phyloP scores from a whole-genome alignment of 495 filamentous ascomycete genomes.

The Hypoxylon subgilvum region DNA sequence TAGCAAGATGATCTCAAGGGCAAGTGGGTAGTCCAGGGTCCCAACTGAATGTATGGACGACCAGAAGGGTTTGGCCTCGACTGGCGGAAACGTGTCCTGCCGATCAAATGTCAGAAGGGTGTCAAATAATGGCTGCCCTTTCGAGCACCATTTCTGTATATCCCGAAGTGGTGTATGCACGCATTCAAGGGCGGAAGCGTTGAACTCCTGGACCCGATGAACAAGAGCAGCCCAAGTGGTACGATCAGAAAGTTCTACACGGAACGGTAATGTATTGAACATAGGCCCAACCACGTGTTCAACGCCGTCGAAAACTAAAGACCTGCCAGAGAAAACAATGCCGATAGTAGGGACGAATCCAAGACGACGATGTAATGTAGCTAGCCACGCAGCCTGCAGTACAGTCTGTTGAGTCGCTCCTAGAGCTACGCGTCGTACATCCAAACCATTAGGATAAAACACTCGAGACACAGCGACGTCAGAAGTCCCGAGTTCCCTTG shows the following conservation, averaged over 20 bases:
- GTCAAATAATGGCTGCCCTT: conserved; percentile 72
- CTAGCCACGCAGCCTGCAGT: conserved; percentile 72
- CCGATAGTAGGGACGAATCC: conserved; percentile 58
- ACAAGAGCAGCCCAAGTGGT: conserved; percentile 61
- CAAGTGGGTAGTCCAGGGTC: conserved; percentile 71
- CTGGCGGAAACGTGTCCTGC: conserved; percentile 38
- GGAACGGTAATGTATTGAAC: conserved; percentile 87
- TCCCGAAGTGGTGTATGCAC: conserved; percentile 76
- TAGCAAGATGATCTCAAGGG: conserved; percentile 70
- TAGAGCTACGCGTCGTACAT: conserved; percentile 58
- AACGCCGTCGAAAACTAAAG: conserved; percentile 66
- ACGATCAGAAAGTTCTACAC: conserved; percentile 51
- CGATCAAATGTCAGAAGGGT: conserved; percentile 84
- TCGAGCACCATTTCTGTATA: conserved; percentile 71
- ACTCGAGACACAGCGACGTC: conserved; percentile 28
- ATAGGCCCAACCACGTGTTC: conserved; percentile 80
- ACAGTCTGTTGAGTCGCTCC: conserved; percentile 78
- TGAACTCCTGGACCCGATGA: conserved; percentile 64
- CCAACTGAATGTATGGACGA: conserved; percentile 53
- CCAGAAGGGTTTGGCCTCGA: conserved; percentile 58
- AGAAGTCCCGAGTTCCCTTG: background rate
- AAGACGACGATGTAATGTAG: conserved; percentile 54
- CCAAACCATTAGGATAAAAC: conserved; percentile 45
- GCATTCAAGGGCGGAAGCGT: conserved; percentile 63
- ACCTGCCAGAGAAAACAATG: conserved; percentile 72